phyloP scores from a whole-genome alignment of 2,329 filamentous ascomycete genomes.

The Aspergillus ruber region DNA sequence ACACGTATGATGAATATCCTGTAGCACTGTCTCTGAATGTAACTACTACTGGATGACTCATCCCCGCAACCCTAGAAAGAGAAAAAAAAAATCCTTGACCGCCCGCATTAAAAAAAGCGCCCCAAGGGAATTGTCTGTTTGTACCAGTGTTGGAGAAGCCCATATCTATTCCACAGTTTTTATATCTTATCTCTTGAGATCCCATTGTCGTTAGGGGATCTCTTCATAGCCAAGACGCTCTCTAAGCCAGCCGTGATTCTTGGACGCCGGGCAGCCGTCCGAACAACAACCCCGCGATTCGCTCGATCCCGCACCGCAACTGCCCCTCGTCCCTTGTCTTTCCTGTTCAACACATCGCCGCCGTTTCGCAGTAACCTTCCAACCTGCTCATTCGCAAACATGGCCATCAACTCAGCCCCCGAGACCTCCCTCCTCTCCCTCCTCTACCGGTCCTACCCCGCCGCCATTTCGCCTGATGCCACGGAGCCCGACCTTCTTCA shows the following conservation, averaged over 20 bases:
- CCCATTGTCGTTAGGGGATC: conserved; percentile 12
- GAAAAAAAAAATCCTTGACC: too few species aligned
- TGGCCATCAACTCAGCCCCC: conserved; percentile 27
- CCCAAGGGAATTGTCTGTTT: background rate
- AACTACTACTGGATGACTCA: too few species aligned
- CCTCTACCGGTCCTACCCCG: conserved; percentile 40
- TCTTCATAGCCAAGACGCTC: conserved; percentile 8
- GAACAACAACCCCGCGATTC: conserved; percentile 12
- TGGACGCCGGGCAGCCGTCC: conserved; percentile 10
- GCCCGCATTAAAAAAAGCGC: background rate
- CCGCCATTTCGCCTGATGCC: conserved; percentile 32
- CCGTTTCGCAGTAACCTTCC: background rate
- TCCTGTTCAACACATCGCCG: background rate
- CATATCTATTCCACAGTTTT: background rate
- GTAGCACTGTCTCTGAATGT: too few species aligned
- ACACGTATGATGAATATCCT: too few species aligned
- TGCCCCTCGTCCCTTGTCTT: conserved; percentile 21
- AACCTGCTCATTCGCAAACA: conserved; percentile 16
- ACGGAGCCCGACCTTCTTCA: conserved; percentile 40
- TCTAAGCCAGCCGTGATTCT: conserved; percentile 10
- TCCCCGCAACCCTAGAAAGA: too few species aligned
- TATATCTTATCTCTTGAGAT: conserved; percentile 6
- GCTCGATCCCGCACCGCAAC: conserved; percentile 12
- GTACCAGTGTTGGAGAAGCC: background rate
- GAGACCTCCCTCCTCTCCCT: conserved; percentile 39